Percentiles rank a stretch among this genome's conserved stretches.
phyloP scores from a whole-genome alignment of 192 early-diverging fungal genomes.

The Linnemannia zychae region DNA sequence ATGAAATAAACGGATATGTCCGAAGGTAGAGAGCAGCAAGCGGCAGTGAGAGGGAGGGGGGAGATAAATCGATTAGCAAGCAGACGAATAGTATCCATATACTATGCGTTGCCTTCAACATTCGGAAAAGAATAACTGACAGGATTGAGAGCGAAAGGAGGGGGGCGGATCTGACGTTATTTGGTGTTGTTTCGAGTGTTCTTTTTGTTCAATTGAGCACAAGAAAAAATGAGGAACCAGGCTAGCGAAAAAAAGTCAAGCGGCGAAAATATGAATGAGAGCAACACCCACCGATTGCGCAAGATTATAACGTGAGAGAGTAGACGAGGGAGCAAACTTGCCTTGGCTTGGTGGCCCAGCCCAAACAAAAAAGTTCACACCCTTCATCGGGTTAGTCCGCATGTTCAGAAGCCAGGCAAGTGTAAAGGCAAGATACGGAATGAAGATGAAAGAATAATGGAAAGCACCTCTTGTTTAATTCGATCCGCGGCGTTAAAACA shows the following conservation, averaged over 20 bases:
- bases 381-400: neutral
- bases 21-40: neutral
- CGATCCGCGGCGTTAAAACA: neutral
- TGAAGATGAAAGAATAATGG: neutral
- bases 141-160: neutral
- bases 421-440: neutral
- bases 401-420: neutral
- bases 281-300: neutral
- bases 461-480: neutral
- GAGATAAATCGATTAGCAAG: neutral
- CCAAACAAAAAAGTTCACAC: neutral
- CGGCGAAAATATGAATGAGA: neutral
- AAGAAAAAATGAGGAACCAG: neutral
- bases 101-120: no score
- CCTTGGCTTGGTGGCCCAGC: neutral
- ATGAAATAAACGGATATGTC: no score
- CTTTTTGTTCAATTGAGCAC: no score
- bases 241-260: neutral
- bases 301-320: neutral
- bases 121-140: neutral
- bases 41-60: neutral
- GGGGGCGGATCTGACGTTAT: neutral
- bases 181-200: neutral
- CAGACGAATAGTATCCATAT: neutral
- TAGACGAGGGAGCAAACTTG: neutral